Base-by-base conservation (phyloP, 768 basidiomycete genomes). In the Leccinum variicolor region DNA sequence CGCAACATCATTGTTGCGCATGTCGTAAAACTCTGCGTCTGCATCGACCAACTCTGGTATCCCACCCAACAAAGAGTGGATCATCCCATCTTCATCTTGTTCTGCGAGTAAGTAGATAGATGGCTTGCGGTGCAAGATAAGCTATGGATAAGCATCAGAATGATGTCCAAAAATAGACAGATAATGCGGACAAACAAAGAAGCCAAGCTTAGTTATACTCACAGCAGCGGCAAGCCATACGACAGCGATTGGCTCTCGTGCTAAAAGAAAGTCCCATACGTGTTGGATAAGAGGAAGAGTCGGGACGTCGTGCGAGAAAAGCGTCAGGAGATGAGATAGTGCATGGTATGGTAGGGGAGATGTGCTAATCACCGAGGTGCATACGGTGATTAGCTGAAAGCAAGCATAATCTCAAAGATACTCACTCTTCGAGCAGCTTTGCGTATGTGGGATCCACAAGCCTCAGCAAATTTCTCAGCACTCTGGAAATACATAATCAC, bases 241-340 rank as follows among this genome's bases (percentile, higher is more conserved):
- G 3, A 85, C 79, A 1, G 80, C 78, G 28, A 94, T 82, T 10
- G 94, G 94, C 25, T 92, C 92, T 34, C 94, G 81, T 61, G 85
- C 84, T 13, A 98, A 75, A 10, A 97, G 74, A 67, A 86, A 98
- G 73, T 98, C 94, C 71, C 96, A 98, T 49, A 94, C 84, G 61
- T 94, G 89, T 68, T 96, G 94, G 26, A 94, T 89, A 39, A 94
- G 84, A 5, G 88, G 82, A n/a, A 96, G 80, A 2, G 90, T 90
- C 8, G 94, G 92, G 56, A 94, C 81, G 64, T 97, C 94, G 70
- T 98, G 94, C 11, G 94, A 86, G 75, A 98, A 94, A 29, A 96
- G 81, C 0, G 94, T 96, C 33, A 98, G 77, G 31, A 97, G 83
- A 73, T 94, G 91, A 4, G 93, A 91, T 17, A 98, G 81, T 0